Percentiles rank a stretch among this genome's conserved stretches.
These are phyloP conservation scores for Aspergillus tubingensis DNA, from an alignment of 2,329 filamentous ascomycete genomes.

Conservation along the genomic window DNA sequence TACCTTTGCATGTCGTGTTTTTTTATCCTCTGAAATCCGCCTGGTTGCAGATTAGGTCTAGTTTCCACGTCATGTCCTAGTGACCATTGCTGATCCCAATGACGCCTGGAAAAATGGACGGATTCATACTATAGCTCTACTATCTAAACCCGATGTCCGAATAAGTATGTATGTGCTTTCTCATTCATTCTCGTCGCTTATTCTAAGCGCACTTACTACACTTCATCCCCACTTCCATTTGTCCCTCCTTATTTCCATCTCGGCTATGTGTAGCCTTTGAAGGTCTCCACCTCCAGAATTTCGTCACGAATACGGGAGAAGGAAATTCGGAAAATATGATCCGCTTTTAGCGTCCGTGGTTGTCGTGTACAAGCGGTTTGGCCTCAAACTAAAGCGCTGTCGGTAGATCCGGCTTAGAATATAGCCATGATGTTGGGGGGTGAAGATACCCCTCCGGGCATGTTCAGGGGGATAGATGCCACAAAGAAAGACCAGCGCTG, in stretches of 20 bases:
- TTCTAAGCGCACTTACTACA: too few species aligned
- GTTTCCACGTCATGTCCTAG: neutral
- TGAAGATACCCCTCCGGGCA: constrained; percentile 50
- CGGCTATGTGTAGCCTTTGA: too few species aligned
- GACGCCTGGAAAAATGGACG: neutral
- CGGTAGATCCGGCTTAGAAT: constrained; percentile 33
- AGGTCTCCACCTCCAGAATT: too few species aligned
- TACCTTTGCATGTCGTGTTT: neutral
- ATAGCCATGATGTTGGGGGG: constrained; percentile 51
- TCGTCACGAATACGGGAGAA: neutral
- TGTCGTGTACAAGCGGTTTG: neutral
- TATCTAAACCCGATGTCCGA: neutral
- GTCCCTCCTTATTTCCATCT: too few species aligned
- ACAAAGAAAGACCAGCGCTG: constrained; percentile 55
- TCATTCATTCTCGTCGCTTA: too few species aligned
- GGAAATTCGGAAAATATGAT: neutral
- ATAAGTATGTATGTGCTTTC: too few species aligned
- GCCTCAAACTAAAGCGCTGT: neutral
- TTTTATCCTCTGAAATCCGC: neutral
- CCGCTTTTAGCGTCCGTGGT: neutral
- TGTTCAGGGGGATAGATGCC: constrained; percentile 51
- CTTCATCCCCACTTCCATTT: too few species aligned
- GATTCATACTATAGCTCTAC: neutral
- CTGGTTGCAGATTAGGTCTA: neutral
- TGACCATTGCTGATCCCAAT: neutral